These are phyloP conservation scores for Pleoardoris graminearum DNA, from an alignment of 2,329 filamentous ascomycete genomes.

Conservation along the genomic window DNA sequence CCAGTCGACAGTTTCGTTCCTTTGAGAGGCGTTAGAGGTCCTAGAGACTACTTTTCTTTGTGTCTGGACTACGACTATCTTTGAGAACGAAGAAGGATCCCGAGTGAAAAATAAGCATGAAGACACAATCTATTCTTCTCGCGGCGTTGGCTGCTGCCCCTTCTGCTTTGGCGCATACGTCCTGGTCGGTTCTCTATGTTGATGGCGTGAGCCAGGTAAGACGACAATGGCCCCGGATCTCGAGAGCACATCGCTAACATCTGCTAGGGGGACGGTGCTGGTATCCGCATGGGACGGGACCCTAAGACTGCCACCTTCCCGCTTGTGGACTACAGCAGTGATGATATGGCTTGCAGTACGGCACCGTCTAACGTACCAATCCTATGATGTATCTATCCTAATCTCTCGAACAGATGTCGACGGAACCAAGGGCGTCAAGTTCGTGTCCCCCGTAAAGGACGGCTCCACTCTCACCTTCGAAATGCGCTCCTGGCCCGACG, in stretches of 20 bases:
- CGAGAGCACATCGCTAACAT: slow-evolving; percentile 22
- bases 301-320: slow-evolving; percentile 59
- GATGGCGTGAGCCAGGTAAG: slow-evolving; percentile 38
- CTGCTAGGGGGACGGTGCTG: slow-evolving; percentile 68
- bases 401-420: too few species aligned
- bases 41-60: slow-evolving; percentile 37
- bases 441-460: slow-evolving; percentile 52
- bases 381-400: too few species aligned
- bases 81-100: background rate
- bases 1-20: slow-evolving; percentile 43
- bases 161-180: slow-evolving; percentile 40
- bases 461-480: slow-evolving; percentile 66
- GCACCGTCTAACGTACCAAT: too few species aligned
- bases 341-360: slow-evolving; percentile 74
- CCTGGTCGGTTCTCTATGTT: slow-evolving; percentile 42
- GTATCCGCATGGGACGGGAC: slow-evolving; percentile 67
- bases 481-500: slow-evolving; percentile 65
- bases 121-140: slow-evolving; percentile 39
- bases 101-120: slow-evolving; percentile 24
- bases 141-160: slow-evolving; percentile 39
- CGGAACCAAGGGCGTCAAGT: slow-evolving; percentile 54
- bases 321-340: slow-evolving; percentile 59
- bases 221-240: background rate
- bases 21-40: slow-evolving; percentile 32
- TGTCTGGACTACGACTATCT: slow-evolving; percentile 17